Conservation (phyloP, 306 rosid species). For the Carpinus fangiana region DNA sequence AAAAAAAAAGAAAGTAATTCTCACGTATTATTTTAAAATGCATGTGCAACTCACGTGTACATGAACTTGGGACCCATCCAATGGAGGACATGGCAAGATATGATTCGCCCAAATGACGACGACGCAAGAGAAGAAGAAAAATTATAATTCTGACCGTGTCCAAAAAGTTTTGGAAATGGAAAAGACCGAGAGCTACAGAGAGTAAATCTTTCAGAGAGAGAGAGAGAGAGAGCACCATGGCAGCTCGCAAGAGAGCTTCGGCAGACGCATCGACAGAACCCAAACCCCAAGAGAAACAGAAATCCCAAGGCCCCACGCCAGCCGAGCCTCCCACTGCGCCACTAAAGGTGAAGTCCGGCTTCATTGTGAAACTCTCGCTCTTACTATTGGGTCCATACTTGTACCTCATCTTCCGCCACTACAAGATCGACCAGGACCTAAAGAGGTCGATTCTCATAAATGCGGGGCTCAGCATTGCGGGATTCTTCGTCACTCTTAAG, state of each 20-base stretch:
- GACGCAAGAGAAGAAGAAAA: not conserved
- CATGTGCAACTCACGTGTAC: too few relatives aligned
- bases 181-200: not conserved
- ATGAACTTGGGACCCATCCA: not conserved
- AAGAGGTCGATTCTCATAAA: constrained; percentile 71
- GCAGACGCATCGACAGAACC: constrained; percentile 34
- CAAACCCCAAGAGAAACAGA: constrained; percentile 20
- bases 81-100: too few relatives aligned
- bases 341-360: constrained; percentile 65
- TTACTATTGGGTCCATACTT: constrained; percentile 57
- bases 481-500: constrained; percentile 57
- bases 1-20: too few relatives aligned
- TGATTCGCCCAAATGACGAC: not conserved
- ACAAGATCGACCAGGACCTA: constrained; percentile 57
- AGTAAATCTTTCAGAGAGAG: not conserved
- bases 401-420: constrained; percentile 61
- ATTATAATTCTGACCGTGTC: not conserved
- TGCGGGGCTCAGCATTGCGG: constrained; percentile 65
- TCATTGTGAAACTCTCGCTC: constrained; percentile 60
- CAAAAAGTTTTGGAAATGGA: not conserved
- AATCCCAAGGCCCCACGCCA: constrained; percentile 25
- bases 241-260: constrained; percentile 74
- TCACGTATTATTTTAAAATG: too few relatives aligned
- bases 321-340: constrained; percentile 63
- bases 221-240: constrained; percentile 46